These are phyloP conservation scores for Chamaecyparis obtusa DNA, from an alignment of 75 land plant species.

Conservation along the genomic window DNA sequence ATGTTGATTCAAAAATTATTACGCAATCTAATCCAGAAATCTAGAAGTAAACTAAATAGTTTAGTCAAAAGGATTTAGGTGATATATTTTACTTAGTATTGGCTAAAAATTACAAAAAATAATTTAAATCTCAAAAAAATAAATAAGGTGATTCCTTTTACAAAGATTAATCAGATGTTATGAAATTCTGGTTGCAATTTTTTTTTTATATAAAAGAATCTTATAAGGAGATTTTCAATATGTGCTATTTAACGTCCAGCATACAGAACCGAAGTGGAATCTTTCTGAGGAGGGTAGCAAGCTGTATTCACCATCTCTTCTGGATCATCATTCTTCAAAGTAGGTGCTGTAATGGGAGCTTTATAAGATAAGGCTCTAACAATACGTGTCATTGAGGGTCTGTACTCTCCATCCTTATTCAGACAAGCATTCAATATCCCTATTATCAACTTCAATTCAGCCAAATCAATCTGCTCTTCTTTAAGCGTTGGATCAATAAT, in stretches of 20 bases:
- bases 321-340: neutral
- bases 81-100: too few species aligned
- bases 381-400: conserved; percentile 25
- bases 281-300: neutral
- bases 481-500: conserved; percentile 25
- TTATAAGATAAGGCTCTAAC: neutral
- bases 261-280: neutral
- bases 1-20: too few species aligned
- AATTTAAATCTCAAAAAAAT: too few species aligned
- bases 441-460: conserved; percentile 16
- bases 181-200: too few species aligned
- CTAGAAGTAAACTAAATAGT: too few species aligned
- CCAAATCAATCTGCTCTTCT: conserved; percentile 7
- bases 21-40: too few species aligned
- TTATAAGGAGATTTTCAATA: neutral
- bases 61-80: too few species aligned
- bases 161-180: too few species aligned
- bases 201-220: too few species aligned
- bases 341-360: neutral
- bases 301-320: neutral
- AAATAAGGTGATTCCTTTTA: too few species aligned
- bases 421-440: conserved; percentile 15
- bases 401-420: conserved; percentile 4
- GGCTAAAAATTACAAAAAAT: too few species aligned
- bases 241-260: conserved; percentile 1